Conservation (phyloP, 495 filamentous ascomycete species). For the Jackrogersella minutella region DNA sequence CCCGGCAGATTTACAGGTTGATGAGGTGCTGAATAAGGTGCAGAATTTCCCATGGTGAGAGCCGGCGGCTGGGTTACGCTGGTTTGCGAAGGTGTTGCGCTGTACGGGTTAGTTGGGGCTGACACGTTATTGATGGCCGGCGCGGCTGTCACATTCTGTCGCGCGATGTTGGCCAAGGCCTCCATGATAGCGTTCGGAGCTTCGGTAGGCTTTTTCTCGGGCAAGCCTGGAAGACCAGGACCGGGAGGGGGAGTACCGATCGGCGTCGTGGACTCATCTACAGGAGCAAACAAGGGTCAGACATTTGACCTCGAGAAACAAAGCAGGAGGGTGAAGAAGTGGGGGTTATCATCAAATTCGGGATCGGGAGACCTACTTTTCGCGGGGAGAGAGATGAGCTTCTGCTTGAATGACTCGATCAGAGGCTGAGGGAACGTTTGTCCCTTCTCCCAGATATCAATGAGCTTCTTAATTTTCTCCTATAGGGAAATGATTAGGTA, state of each 20-base stretch:
- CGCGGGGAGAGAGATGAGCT: slow-evolving; percentile 67
- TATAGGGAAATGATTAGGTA: slow-evolving; percentile 61
- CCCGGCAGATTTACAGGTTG: slow-evolving; percentile 70
- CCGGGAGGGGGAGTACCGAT: slow-evolving; percentile 77
- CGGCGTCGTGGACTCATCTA: slow-evolving; percentile 79
- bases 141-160: slow-evolving; percentile 73
- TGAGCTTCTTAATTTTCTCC: slow-evolving; percentile 95
- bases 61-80: slow-evolving; percentile 42
- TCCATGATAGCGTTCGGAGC: slow-evolving; percentile 77
- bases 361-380: slow-evolving; percentile 67
- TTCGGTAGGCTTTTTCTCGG: slow-evolving; percentile 38
- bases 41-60: slow-evolving; percentile 33
- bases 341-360: slow-evolving; percentile 19
- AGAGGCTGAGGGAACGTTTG: slow-evolving; percentile 85
- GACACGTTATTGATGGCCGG: slow-evolving; percentile 61
- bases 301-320: slow-evolving; percentile 29
- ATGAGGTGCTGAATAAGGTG: slow-evolving; percentile 46
- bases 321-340: slow-evolving; percentile 17
- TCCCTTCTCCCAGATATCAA: slow-evolving; percentile 98
- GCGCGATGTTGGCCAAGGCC: slow-evolving; percentile 84
- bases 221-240: slow-evolving; percentile 47
- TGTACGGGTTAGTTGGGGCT: slow-evolving; percentile 61
- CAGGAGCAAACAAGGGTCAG: slow-evolving; percentile 53
- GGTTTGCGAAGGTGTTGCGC: slow-evolving; percentile 62
- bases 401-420: slow-evolving; percentile 86